These are phyloP conservation scores for Pseudocercospora pini-densiflorae DNA, from an alignment of 2,329 filamentous ascomycete species.

Conservation along the genomic window DNA sequence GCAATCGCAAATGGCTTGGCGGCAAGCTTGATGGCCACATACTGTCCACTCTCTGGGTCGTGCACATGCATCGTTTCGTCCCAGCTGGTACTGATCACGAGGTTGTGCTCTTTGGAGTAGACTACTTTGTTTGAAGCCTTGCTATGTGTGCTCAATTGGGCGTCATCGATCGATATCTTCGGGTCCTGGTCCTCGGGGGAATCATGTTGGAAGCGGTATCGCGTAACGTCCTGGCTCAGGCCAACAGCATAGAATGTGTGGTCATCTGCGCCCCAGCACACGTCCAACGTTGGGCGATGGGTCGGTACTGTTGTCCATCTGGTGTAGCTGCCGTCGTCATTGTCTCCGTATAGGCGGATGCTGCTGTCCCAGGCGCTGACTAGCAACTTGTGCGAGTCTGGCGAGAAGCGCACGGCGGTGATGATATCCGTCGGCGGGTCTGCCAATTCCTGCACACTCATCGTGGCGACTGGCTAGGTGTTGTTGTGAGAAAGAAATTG, in stretches of 20 bases:
- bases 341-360: slow-evolving; percentile 74
- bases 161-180: slow-evolving; percentile 58
- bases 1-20: slow-evolving; percentile 88
- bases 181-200: slow-evolving; percentile 46
- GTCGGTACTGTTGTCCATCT: slow-evolving; percentile 34
- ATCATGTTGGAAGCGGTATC: slow-evolving; percentile 53
- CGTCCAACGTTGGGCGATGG: slow-evolving; percentile 84
- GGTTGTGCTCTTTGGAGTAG: slow-evolving; percentile 74
- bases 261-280: slow-evolving; percentile 84
- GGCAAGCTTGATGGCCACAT: slow-evolving; percentile 65
- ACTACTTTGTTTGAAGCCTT: slow-evolving; percentile 78
- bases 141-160: slow-evolving; percentile 73
- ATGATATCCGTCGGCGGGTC: slow-evolving; percentile 85
- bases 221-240: slow-evolving; percentile 81
- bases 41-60: slow-evolving; percentile 52
- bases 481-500: neutral
- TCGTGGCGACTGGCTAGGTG: slow-evolving; percentile 4
- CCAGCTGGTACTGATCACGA: slow-evolving; percentile 92
- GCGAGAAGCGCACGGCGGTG: slow-evolving; percentile 84
- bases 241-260: slow-evolving; percentile 82
- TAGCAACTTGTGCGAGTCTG: slow-evolving; percentile 76
- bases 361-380: slow-evolving; percentile 94
- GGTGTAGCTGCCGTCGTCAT: slow-evolving; percentile 28
- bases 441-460: slow-evolving; percentile 63
- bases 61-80: slow-evolving; percentile 89